Base-by-base conservation (phyloP, 495 filamentous ascomycete genomes). In the Xylaria sp. region DNA sequence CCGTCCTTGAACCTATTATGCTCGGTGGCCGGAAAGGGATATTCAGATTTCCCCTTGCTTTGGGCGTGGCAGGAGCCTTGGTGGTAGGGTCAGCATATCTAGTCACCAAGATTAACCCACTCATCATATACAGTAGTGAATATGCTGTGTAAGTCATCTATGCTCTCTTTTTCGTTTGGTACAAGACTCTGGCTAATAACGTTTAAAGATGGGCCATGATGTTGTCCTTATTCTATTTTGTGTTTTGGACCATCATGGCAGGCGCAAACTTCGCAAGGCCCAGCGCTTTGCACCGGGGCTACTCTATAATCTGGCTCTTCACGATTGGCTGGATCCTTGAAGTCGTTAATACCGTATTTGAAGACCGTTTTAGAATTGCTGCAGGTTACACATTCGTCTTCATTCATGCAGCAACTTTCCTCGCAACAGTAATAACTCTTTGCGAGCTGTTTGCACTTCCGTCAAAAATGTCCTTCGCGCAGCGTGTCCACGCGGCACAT, bases 291-390 rank as follows among this genome's bases (percentile, higher is more conserved):
- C 92, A 94, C 63, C 85, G 95, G 37, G 86, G 90, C 21, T 97
- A 97, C 80, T 88, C 89, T 50, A 86, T 92, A 43, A 87, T 96
- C 26, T 97, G 96, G 94, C 85, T 96, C 71, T 97, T 93, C 77
- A 72, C 89, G 33, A 77, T 93, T 11, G 85, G 88, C 37, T 97
- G 93, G 90, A 79, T 88, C 24, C 74, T 93, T 41, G 84, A 97
- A 41, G 90, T 97, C 17, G 85, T 84, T 15, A 87, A 90, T 31
- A 94, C 95, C 3, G 89, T 95, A 6, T 85, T 88, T 61, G 90
- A 93, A 71, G 88, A 95, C 75, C 86, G 90, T 65, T 84, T 89
- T 69, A 84, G 88, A 46, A 85, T 98, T 55, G 93, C 88, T 17
- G 88, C 91, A 35, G 92, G 91, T 19, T 99, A 99, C 75, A 90